phyloP scores from a whole-genome alignment of 441 rosid genomes.

The Dalechampia spathulata region DNA sequence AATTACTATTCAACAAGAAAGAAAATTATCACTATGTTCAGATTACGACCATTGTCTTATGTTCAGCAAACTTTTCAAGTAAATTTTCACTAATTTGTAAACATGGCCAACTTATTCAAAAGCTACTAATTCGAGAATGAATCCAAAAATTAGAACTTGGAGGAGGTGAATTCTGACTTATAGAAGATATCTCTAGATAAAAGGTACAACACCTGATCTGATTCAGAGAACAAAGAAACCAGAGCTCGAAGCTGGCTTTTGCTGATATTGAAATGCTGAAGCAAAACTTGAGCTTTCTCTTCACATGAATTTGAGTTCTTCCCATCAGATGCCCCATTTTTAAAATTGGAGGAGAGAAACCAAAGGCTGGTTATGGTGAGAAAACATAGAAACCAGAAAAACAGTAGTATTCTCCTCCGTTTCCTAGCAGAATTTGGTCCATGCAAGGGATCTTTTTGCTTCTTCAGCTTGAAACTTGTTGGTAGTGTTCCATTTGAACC shows the following conservation, averaged over 20 bases:
- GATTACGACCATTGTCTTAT: not conserved
- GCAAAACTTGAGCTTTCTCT: slow-evolving; percentile 71
- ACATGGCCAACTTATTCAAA: slow-evolving; percentile 6
- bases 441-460: slow-evolving; percentile 35
- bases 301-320: slow-evolving; percentile 38
- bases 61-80: slow-evolving; percentile 9
- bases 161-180: not conserved
- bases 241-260: slow-evolving; percentile 81
- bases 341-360: slow-evolving; percentile 29
- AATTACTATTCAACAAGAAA: not conserved
- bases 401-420: slow-evolving; percentile 40
- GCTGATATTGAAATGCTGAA: slow-evolving; percentile 91
- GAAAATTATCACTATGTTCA: too few species aligned
- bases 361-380: slow-evolving; percentile 30
- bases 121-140: slow-evolving; percentile 9
- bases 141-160: slow-evolving; percentile 2
- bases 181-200: not conserved
- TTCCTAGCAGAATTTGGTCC: slow-evolving; percentile 28
- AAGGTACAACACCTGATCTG: slow-evolving; percentile 55
- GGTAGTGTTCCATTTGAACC: slow-evolving; percentile 39
- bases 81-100: slow-evolving; percentile 7
- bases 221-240: slow-evolving; percentile 61
- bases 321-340: slow-evolving; percentile 16
- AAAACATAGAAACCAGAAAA: slow-evolving; percentile 37
- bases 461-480: slow-evolving; percentile 38